These are phyloP conservation scores for Fonsecaea monophora DNA, from an alignment of 2,329 filamentous ascomycete genomes.

Conservation along the genomic window DNA sequence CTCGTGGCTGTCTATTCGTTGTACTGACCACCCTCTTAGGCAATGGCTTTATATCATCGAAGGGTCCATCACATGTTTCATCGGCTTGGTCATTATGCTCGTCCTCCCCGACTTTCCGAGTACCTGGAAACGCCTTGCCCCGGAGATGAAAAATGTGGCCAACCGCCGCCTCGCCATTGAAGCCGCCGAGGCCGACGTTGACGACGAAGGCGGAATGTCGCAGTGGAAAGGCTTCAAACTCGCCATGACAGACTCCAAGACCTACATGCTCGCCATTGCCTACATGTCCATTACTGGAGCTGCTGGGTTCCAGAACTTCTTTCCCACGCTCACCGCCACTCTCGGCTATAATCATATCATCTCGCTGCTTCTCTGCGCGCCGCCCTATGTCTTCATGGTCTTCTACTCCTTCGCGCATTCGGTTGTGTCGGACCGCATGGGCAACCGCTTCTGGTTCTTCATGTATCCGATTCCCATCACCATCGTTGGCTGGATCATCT, in stretches of 20 bases:
- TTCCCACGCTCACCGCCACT: slow-evolving; percentile 58
- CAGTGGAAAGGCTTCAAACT: slow-evolving; percentile 60
- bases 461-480: slow-evolving; percentile 60
- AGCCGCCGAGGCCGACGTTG: slow-evolving; percentile 57
- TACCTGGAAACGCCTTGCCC: slow-evolving; percentile 53
- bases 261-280: slow-evolving; percentile 53
- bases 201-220: slow-evolving; percentile 55
- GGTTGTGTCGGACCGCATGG: slow-evolving; percentile 53
- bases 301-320: slow-evolving; percentile 64
- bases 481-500: slow-evolving; percentile 60
- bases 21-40: slow-evolving; percentile 34
- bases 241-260: slow-evolving; percentile 55
- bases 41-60: slow-evolving; percentile 67
- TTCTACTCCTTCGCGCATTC: slow-evolving; percentile 56
- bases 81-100: slow-evolving; percentile 47
- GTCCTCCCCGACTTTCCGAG: slow-evolving; percentile 51
- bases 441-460: slow-evolving; percentile 60
- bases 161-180: slow-evolving; percentile 59
- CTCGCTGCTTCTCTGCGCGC: slow-evolving; percentile 60
- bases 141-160: slow-evolving; percentile 56
- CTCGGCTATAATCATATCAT: slow-evolving; percentile 55
- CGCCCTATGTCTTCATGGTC: slow-evolving; percentile 63
- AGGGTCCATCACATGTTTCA: slow-evolving; percentile 56
- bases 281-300: slow-evolving; percentile 60
- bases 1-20: background rate